phyloP scores from a whole-genome alignment of 768 basidiomycete species.

The Floccularia luteovirens region DNA sequence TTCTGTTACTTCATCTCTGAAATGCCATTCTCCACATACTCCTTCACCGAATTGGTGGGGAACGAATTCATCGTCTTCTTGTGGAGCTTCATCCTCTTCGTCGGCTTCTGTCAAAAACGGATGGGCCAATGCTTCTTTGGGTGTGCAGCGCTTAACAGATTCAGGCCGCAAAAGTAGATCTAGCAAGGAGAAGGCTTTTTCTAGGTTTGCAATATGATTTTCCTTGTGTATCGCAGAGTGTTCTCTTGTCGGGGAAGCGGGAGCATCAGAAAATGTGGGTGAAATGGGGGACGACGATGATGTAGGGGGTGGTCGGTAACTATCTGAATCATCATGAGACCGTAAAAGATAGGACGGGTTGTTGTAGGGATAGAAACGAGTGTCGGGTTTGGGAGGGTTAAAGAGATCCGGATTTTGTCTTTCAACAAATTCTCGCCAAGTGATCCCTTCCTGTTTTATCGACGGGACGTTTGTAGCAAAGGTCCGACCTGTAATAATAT shows the following conservation, averaged over 20 bases:
- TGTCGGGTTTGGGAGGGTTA: constrained; percentile 40
- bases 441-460: constrained; percentile 54
- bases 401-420: constrained; percentile 68
- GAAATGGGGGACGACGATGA: constrained; percentile 25
- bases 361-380: constrained; percentile 50
- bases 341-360: constrained; percentile 13
- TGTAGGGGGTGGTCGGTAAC: constrained; percentile 17
- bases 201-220: constrained; percentile 48
- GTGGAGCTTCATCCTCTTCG: constrained; percentile 6
- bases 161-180: constrained; percentile 71
- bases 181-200: constrained; percentile 67
- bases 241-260: constrained; percentile 8
- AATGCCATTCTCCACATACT: constrained; percentile 56
- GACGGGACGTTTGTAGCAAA: constrained; percentile 88
- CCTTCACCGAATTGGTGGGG: constrained; percentile 66
- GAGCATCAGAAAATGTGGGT: constrained; percentile 7
- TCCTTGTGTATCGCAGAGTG: constrained; percentile 16
- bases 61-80: constrained; percentile 52
- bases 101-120: constrained; percentile 54
- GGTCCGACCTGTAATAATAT: constrained; percentile 57
- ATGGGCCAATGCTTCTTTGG: constrained; percentile 70
- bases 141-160: constrained; percentile 70
- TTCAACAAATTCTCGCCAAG: constrained; percentile 72
- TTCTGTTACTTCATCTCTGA: constrained; percentile 47
- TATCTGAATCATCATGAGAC: constrained; percentile 4